These are phyloP conservation scores for Tulasnella sp. DNA, from an alignment of 768 basidiomycete genomes.

Conservation along the genomic window DNA sequence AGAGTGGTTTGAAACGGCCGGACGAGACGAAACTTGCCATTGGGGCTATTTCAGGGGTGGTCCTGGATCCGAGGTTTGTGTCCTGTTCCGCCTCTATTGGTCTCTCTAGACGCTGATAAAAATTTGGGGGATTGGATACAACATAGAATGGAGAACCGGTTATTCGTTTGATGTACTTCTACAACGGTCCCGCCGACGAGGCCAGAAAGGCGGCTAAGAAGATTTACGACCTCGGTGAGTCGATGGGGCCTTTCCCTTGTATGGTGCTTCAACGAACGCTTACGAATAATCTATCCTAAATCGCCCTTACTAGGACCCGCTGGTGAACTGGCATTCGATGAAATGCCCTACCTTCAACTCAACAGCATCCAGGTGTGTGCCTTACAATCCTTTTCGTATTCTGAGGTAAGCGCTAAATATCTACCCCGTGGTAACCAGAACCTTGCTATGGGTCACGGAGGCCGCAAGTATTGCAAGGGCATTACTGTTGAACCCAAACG, in stretches of 20 bases:
- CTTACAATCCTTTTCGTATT: not conserved
- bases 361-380: not conserved
- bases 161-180: not conserved
- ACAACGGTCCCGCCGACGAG: not conserved
- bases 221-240: conserved; percentile 5
- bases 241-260: not conserved
- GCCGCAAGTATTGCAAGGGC: conserved; percentile 11
- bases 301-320: not conserved
- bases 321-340: conserved; percentile 1
- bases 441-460: not conserved
- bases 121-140: no score
- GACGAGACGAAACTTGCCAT: not conserved
- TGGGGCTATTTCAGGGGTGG: not conserved
- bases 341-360: not conserved
- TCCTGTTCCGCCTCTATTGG: not conserved
- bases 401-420: no score
- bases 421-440: not conserved
- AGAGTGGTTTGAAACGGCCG: conserved; percentile 1
- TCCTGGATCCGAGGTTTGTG: not conserved
- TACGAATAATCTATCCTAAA: not conserved
- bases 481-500: not conserved
- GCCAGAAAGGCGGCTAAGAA: not conserved
- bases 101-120: no score
- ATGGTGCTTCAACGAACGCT: not conserved
- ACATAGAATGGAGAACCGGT: not conserved